Percentiles rank a stretch among this genome's conserved stretches.
Evolutionary conservation across 768 basidiomycete species (phyloP).

Genomic region (Termitomyces sp.): DNA sequence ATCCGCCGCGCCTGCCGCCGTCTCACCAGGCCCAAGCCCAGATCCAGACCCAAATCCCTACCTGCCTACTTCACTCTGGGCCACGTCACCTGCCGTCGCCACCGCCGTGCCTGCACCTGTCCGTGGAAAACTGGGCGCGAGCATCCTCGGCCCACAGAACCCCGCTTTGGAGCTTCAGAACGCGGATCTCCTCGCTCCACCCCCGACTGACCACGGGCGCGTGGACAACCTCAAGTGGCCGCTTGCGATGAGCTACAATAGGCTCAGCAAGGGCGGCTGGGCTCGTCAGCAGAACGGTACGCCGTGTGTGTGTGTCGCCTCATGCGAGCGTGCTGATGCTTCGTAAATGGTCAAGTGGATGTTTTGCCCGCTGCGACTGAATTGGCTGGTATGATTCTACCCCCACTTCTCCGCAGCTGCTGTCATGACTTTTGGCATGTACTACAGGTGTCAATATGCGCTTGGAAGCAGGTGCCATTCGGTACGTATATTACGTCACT

Average conservation of each 20-base stretch:
- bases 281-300: constrained; percentile 52
- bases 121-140: constrained; percentile 37
- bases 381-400: constrained; percentile 19
- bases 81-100: not conserved
- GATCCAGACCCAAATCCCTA: constrained; percentile 1
- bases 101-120: constrained; percentile 25
- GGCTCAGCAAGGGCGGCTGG: constrained; percentile 60
- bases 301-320: not conserved
- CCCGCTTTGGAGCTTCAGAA: constrained; percentile 49
- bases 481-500: constrained; percentile 21
- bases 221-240: constrained; percentile 63
- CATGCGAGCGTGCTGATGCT: too few species aligned
- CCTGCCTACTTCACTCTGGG: not conserved
- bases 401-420: not conserved
- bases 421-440: constrained; percentile 2
- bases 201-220: constrained; percentile 52
- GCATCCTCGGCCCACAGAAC: constrained; percentile 54
- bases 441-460: constrained; percentile 48
- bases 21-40: not conserved
- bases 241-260: constrained; percentile 54
- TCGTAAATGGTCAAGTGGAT: too few species aligned
- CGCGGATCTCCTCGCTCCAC: constrained; percentile 51
- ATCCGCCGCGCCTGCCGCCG: constrained; percentile 3
- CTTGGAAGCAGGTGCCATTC: constrained; percentile 44
- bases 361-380: too few species aligned